A percentile compares a stretch with the other conserved stretches of the same genome.
Conservation (phyloP, 129 eudicot genomes). For the Dittrichia graveolens region DNA sequence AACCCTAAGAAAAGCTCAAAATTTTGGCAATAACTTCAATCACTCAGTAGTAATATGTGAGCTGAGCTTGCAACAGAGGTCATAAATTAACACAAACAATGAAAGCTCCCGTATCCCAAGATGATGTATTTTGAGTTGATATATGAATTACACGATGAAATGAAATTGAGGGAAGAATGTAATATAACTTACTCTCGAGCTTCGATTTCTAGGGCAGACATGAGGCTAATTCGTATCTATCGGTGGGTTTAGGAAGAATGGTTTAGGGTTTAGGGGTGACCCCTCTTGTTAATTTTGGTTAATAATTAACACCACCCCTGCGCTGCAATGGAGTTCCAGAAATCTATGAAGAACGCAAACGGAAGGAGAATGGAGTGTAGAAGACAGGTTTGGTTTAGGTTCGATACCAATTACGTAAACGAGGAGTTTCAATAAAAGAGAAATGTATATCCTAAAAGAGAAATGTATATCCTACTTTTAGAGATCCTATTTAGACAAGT, state of each 20-base stretch:
- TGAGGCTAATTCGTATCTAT: constrained; percentile 8
- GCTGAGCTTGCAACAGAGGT: constrained; percentile 4
- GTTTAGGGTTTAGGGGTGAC: constrained; percentile 11
- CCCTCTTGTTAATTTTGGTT: constrained; percentile 3
- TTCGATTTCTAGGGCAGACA: constrained; percentile 97
- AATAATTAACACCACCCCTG: background rate
- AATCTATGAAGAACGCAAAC: background rate
- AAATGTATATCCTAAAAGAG: too few relatives aligned
- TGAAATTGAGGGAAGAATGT: background rate
- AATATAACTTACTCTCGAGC: constrained; percentile 84
- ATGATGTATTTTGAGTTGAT: too few relatives aligned
- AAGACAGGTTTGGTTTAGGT: too few relatives aligned
- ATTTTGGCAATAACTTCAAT: background rate
- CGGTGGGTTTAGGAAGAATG: background rate
- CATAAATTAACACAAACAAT: background rate
- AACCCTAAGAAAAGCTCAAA: constrained; percentile 1
- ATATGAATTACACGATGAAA: background rate
- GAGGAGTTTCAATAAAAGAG: too few relatives aligned
- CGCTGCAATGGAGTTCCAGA: constrained; percentile 20
- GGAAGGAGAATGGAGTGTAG: too few relatives aligned
- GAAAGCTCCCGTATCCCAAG: background rate
- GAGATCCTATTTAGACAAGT: too few relatives aligned
- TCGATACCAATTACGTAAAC: too few relatives aligned
- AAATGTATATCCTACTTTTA: too few relatives aligned
- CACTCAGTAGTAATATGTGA: background rate